Evolutionary conservation across 2,329 filamentous ascomycete genomes (phyloP), one percentile per base, ranked within the genome.

Genomic region (Samsoniella hepiali): DNA sequence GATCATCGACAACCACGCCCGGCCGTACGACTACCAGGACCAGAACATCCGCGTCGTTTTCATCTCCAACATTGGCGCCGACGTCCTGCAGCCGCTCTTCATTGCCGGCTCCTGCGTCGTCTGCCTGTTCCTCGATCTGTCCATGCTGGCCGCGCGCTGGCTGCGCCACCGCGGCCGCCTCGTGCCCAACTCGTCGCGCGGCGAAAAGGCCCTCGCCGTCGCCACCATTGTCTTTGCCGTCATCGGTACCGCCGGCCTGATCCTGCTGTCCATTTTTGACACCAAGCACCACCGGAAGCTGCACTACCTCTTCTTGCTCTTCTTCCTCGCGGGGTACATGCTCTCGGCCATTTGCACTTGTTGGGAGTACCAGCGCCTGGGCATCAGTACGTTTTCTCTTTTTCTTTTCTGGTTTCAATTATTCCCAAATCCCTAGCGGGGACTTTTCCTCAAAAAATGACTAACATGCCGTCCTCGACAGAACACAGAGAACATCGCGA

Each of bases 261-360:
- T 97, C 67, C 81, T 93, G 6, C 82, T 99, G 47, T 88, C 88
- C 67, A 88, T 97, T 69, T 97, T 96, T 75, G 92, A 98, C 75
- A 95, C 91, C 0, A 76, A 82, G n/a, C 78, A 81, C 62, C 85
- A 97, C 73, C 81, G 82, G 1, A 75, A 69, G 1, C 73, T 90
- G 64, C 95, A 99, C 73, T 82, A 91, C 70, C 79, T 86, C 2
- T 96, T 96, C 76, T 78, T 99, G 42, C 76, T 85, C 1, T 76
- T 97, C 58, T 99, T 99, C 75, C 91, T 97, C 73, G 87, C 76
- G 15, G 95, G 92, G 40, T 98, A 96, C 74, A 80, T 97, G 61
- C 73, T 97, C 62, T 91, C 88, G 5, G 93, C 94, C 63, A 83
- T 97, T 68, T 94, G 93, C 76, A 90, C 94, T 68, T 97, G 93